Base-by-base conservation (phyloP, 805 yeast species). In the Candida lessepsii region DNA sequence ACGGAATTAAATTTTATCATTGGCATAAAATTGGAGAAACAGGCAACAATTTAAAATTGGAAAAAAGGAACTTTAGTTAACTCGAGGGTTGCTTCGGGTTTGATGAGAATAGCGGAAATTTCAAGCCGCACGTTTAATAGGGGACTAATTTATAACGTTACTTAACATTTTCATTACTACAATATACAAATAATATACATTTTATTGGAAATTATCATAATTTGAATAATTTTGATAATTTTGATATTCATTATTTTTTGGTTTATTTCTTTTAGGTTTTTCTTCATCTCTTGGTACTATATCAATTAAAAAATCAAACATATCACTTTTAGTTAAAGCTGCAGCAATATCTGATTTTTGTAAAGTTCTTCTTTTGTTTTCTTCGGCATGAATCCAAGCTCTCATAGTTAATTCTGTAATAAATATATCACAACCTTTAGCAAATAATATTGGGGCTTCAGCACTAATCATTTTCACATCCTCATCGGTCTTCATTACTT, bases 321-420 rank as follows among this genome's bases (percentile, higher is more conserved):
- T 91, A 60, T 93, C 99, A 28, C 90, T 80, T 58, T 88, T 88
- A 49, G 89, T 93, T 42, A 95, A 69, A 1, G 99, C 99, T 13
- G 93, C 93, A 2, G 96, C 96, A 47, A 93, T 89, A 57, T 93
- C 99, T 1, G 88, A 80, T 55, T 89, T 86, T 60, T 93, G 99
- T 44, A 93, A 67, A 4, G 99, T 93, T 45, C 99, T 69, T 50
- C 99, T 76, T 58, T 93, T 93, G 66, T 87, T 87, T 55, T 88
- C 96, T 61, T 93, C 98, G 2, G 98, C 96, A 54, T 90, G 96
- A 46, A 93, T 88, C 99, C 99, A 93, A 6, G 99, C 97, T 43
- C 99, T 74, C 96, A 93, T 90, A 10, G 99, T 90, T 40, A 93
- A 70, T 60, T 93, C 99, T 1, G 99, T 90, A 51, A 93, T 91